phyloP scores from a whole-genome alignment of 2,329 filamentous ascomycete genomes.

The Penicillium sp. region DNA sequence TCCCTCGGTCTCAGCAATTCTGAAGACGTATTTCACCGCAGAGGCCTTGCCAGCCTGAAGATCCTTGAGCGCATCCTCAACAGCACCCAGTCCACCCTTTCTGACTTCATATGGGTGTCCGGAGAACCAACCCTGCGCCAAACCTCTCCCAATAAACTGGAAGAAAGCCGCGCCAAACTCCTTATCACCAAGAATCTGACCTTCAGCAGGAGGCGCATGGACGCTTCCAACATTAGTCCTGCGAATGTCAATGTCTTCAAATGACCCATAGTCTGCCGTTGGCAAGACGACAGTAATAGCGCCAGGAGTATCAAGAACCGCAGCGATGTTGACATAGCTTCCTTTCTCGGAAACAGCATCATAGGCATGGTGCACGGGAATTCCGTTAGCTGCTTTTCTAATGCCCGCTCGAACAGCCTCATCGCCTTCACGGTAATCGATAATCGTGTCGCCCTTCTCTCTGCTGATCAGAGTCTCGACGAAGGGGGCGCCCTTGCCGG shows the following conservation, averaged over 20 bases:
- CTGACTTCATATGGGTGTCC: constrained; percentile 52
- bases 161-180: constrained; percentile 49
- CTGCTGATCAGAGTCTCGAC: constrained; percentile 53
- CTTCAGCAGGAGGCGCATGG: constrained; percentile 22
- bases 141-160: constrained; percentile 43
- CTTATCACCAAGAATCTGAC: constrained; percentile 27
- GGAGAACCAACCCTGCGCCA: constrained; percentile 50
- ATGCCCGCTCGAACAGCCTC: constrained; percentile 51
- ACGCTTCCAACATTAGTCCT: constrained; percentile 38
- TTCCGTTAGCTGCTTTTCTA: constrained; percentile 33
- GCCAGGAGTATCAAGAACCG: constrained; percentile 43
- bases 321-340: constrained; percentile 45
- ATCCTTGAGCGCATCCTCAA: constrained; percentile 53
- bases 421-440: constrained; percentile 60
- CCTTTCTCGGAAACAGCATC: constrained; percentile 58
- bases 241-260: constrained; percentile 36
- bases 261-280: constrained; percentile 42
- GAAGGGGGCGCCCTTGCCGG: constrained; percentile 51
- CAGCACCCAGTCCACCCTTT: constrained; percentile 52
- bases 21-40: constrained; percentile 62
- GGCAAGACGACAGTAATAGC: constrained; percentile 45
- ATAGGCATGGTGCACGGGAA: constrained; percentile 49
- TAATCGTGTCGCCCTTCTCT: constrained; percentile 53
- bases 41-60: constrained; percentile 59
- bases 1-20: constrained; percentile 49